A percentile compares a stretch with the other conserved stretches of the same genome.
Conservation (phyloP, 371 early-diverging fungal genomes). For the Lichtheimia ornata region DNA sequence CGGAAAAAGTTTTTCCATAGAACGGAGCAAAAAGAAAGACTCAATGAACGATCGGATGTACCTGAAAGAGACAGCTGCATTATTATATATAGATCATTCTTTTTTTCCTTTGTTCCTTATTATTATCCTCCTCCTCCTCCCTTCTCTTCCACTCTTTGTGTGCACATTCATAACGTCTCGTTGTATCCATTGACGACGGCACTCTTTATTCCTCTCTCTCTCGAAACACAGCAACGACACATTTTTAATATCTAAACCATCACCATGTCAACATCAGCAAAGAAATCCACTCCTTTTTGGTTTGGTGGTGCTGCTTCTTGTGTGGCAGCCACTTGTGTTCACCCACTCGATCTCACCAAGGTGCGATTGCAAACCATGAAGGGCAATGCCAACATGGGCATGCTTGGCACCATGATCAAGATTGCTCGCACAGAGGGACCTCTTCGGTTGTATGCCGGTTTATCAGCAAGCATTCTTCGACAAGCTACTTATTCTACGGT, state of each 20-base stretch:
- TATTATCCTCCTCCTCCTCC: neutral
- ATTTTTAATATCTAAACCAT: no score
- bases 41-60: no score
- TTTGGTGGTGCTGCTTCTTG: constrained; percentile 67
- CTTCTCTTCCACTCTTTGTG: neutral
- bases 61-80: no score
- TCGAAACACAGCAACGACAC: neutral
- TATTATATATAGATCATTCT: neutral
- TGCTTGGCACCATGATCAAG: constrained; percentile 43
- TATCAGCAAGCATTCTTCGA: constrained; percentile 63
- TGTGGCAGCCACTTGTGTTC: constrained; percentile 66
- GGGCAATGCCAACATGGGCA: constrained; percentile 26
- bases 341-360: constrained; percentile 87
- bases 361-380: constrained; percentile 77
- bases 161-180: neutral
- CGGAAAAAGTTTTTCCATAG: no score
- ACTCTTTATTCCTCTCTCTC: neutral
- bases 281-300: constrained; percentile 44
- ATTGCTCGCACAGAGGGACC: constrained; percentile 38
- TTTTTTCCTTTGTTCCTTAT: neutral
- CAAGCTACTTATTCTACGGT: constrained; percentile 73
- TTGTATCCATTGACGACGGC: no score
- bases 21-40: no score
- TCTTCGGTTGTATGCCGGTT: constrained; percentile 56
- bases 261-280: constrained; percentile 1